Evolutionary conservation across 768 basidiomycete species (phyloP).

Genomic region (Auricularia heimuer): DNA sequence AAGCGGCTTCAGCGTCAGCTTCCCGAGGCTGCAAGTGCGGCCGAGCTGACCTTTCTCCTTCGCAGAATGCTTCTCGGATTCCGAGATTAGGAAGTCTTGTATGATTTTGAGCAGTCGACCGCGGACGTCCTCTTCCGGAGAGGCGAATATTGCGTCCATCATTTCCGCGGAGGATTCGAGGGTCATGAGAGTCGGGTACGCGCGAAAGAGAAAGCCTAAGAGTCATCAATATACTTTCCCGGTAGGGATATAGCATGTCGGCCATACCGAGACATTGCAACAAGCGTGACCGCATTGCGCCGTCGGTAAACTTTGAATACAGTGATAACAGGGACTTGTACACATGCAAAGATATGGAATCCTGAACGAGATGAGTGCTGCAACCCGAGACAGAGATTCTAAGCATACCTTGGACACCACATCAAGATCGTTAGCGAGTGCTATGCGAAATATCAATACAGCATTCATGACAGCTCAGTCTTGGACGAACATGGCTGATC

Average conservation of each 20-base stretch:
- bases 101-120: constrained; percentile 76
- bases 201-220: constrained; percentile 84
- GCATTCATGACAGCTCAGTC: background rate
- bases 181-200: constrained; percentile 87
- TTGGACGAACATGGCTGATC: constrained; percentile 47
- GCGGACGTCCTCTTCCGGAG: constrained; percentile 59
- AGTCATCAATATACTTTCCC: background rate
- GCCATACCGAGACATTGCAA: constrained; percentile 75
- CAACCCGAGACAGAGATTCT: constrained; percentile 4
- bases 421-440: constrained; percentile 43
- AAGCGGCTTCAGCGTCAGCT: background rate
- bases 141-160: constrained; percentile 84
- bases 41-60: constrained; percentile 50
- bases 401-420: constrained; percentile 42
- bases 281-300: constrained; percentile 55
- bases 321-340: constrained; percentile 64
- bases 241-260: too few species aligned
- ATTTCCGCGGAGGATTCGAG: constrained; percentile 64
- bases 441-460: background rate
- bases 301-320: constrained; percentile 54
- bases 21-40: background rate
- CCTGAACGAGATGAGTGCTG: constrained; percentile 26
- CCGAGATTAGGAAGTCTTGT: constrained; percentile 82
- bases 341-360: constrained; percentile 72
- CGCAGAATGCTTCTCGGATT: constrained; percentile 65